Evolutionary conservation across 495 filamentous ascomycete genomes (phyloP).

Genomic region (Aspergillus homomorphus): DNA sequence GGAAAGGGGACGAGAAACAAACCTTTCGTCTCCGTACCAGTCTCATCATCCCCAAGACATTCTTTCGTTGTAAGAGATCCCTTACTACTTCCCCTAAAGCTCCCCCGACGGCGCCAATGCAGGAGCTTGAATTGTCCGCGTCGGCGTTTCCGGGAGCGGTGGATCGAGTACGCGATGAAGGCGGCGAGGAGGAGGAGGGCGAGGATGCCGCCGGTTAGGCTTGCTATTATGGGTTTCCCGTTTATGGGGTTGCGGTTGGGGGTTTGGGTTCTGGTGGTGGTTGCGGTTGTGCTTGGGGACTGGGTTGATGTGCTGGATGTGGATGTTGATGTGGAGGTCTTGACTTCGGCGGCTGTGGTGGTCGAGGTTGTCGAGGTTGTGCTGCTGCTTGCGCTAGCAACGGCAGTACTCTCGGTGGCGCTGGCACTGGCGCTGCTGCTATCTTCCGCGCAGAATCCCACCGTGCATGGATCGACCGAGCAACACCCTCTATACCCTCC

Average conservation of each 20-base stretch:
- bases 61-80: too few relatives aligned
- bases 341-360: not conserved
- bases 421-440: constrained; percentile 12
- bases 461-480: constrained; percentile 34
- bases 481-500: constrained; percentile 38
- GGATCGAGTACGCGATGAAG: constrained; percentile 21
- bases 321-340: not conserved
- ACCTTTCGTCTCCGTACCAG: not conserved
- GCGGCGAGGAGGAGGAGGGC: constrained; percentile 21
- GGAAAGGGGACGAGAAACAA: too few relatives aligned
- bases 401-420: not conserved
- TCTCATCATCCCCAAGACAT: too few relatives aligned
- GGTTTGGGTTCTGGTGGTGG: not conserved
- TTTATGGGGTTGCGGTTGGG: not conserved
- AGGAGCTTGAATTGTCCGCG: constrained; percentile 16
- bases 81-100: not conserved
- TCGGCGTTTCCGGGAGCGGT: constrained; percentile 22
- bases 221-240: not conserved
- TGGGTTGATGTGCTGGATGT: not conserved
- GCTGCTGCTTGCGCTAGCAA: constrained; percentile 1
- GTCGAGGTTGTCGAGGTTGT: not conserved
- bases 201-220: constrained; percentile 16
- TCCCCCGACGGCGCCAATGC: constrained; percentile 9
- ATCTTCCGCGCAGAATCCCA: constrained; percentile 32
- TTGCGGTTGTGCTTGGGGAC: not conserved